Evolutionary conservation across 2,329 filamentous ascomycete species (phyloP), one percentile per base, ranked within the genome.

Genomic region (Coniella lustricola): DNA sequence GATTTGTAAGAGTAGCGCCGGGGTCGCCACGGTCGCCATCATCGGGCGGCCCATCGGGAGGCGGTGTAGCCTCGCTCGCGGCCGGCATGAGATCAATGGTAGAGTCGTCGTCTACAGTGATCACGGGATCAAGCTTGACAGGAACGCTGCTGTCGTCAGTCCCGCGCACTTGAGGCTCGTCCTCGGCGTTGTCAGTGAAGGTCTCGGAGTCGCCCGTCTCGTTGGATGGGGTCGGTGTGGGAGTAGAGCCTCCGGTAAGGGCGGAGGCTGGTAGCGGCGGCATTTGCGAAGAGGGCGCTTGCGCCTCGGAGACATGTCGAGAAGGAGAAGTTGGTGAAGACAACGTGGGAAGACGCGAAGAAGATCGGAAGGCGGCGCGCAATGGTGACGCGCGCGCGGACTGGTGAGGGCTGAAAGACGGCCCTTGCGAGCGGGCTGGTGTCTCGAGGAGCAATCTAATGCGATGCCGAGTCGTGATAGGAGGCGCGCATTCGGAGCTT

Each of bases 221-320:
- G 31, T 53, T 45, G 17, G 50, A 50, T 14, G 50, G 50, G 25
- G 43, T 53, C 47, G 50, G 34, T 31, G 50, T 47, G 18, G 50
- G 49, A 42, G 50, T 40, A 29, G 25, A 47, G 44, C 48, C 50
- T 46, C 50, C 50, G 44, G 43, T 42, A 48, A n/a, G 35, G 49
- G 42, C 38, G 50, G 50, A 47, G 50, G 50, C 48, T 53, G 50
- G 48, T 36, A 47, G 35, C 39, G 50, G 48, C 50, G 38, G 50
- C 50, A 53, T 53, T 50, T 53, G 50, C 47, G 50, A 36, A 53
- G 39, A 41, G 47, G 48, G 34, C 50, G 50, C 14, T 36, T 47
- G 50, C 50, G 50, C 50, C 40, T 49, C 50, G 50, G 48, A 53
- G 50, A 53, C 50, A 53, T 53, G 48, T 53, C 50, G 50, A 48